Evolutionary conservation across 2,329 filamentous ascomycete species (phyloP).

Genomic region (Beauveria medogensis): DNA sequence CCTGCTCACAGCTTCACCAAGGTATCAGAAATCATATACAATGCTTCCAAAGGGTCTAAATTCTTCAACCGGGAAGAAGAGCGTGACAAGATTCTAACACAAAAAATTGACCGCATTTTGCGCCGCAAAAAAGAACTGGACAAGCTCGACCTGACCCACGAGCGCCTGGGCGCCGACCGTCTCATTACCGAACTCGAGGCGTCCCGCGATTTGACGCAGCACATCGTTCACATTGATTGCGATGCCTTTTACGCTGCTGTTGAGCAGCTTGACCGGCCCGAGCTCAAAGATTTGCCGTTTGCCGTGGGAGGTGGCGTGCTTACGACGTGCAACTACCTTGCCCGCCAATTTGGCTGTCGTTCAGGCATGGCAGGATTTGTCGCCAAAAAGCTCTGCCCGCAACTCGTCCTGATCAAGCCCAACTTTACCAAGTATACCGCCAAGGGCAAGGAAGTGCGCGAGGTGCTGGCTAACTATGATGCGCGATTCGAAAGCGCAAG

Average conservation of each 20-base stretch:
- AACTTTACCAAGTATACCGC: slow-evolving; percentile 88
- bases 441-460: slow-evolving; percentile 81
- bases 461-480: slow-evolving; percentile 80
- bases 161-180: slow-evolving; percentile 70
- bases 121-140: slow-evolving; percentile 69
- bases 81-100: slow-evolving; percentile 72
- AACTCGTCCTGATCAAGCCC: slow-evolving; percentile 71
- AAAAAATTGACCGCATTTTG: slow-evolving; percentile 76
- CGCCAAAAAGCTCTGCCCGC: slow-evolving; percentile 85
- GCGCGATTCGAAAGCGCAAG: slow-evolving; percentile 86
- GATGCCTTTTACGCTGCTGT: slow-evolving; percentile 97
- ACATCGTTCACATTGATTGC: slow-evolving; percentile 87
- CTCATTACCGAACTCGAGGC: slow-evolving; percentile 73
- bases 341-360: slow-evolving; percentile 80
- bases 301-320: slow-evolving; percentile 69
- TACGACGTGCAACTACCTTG: slow-evolving; percentile 75
- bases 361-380: slow-evolving; percentile 97
- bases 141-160: slow-evolving; percentile 62
- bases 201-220: slow-evolving; percentile 71
- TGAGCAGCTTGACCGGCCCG: slow-evolving; percentile 75
- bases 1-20: slow-evolving; percentile 20
- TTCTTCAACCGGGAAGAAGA: slow-evolving; percentile 88
- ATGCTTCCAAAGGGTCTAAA: slow-evolving; percentile 91
- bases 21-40: slow-evolving; percentile 95
- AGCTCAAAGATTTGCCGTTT: slow-evolving; percentile 80